A percentile compares a stretch with the other conserved stretches of the same genome.
Evolutionary conservation across 345 rosid genomes (phyloP).

Genomic region (Melastoma malabathricum): DNA sequence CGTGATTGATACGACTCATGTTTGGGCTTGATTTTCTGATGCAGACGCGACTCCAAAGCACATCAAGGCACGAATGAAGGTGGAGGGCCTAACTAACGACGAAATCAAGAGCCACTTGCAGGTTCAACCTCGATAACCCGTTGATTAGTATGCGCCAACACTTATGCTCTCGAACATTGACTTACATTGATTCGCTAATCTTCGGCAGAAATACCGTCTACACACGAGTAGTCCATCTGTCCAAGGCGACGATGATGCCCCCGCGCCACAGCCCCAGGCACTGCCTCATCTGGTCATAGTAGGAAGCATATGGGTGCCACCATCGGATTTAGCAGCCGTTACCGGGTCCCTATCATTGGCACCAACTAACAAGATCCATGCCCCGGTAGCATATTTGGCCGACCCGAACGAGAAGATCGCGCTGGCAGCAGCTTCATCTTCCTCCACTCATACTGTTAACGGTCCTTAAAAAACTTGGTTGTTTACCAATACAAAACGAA

Average conservation of each 20-base stretch:
- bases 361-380: neutral
- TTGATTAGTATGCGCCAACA: too few species aligned
- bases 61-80: constrained; percentile 94
- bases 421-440: neutral
- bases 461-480: too few species aligned
- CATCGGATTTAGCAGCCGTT: neutral
- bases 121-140: constrained; percentile 14
- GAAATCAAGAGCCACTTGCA: constrained; percentile 99
- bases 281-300: constrained; percentile 5
- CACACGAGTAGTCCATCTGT: constrained; percentile 5
- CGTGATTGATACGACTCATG: neutral
- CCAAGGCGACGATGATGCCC: neutral
- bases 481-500: too few species aligned
- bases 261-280: neutral
- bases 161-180: neutral
- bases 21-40: neutral
- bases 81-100: constrained; percentile 90
- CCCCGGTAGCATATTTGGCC: neutral
- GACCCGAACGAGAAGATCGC: neutral
- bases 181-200: neutral
- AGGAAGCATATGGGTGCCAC: constrained; percentile 10
- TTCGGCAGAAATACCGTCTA: constrained; percentile 10
- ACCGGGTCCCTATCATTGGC: neutral
- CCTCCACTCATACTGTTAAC: neutral
- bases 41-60: constrained; percentile 96